phyloP scores from a whole-genome alignment of 805 yeast species.

The Candida krabiensis region DNA sequence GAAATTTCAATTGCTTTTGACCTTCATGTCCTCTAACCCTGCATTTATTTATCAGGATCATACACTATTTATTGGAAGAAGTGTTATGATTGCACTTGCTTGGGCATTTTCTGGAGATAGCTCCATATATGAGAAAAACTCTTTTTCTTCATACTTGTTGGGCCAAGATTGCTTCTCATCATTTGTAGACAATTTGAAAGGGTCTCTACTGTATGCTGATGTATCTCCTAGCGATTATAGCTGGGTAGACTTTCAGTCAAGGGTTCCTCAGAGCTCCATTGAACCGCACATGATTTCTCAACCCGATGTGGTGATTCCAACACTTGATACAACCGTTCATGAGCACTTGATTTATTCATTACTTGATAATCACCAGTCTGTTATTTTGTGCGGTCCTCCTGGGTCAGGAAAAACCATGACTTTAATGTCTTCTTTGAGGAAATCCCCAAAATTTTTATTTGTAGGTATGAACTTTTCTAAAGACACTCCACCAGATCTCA shows the following conservation, averaged over 20 bases:
- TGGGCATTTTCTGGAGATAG: constrained; percentile 74
- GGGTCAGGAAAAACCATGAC: constrained; percentile 98
- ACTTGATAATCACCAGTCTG: constrained; percentile 54
- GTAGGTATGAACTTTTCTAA: constrained; percentile 80
- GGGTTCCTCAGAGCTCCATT: constrained; percentile 44
- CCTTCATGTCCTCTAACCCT: constrained; percentile 20
- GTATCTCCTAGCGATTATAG: constrained; percentile 44
- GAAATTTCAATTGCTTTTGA: constrained; percentile 32
- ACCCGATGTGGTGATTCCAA: constrained; percentile 72
- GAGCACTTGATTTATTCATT: constrained; percentile 59
- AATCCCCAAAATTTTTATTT: constrained; percentile 56
- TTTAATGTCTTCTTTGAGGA: constrained; percentile 63
- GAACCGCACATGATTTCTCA: constrained; percentile 59
- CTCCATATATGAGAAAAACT: constrained; percentile 35
- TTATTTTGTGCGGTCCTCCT: constrained; percentile 91
- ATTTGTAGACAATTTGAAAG: constrained; percentile 6
- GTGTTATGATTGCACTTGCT: constrained; percentile 39
- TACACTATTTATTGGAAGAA: constrained; percentile 32
- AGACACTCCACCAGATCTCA: constrained; percentile 62
- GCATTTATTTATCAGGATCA: constrained; percentile 29
- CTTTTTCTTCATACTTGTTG: constrained; percentile 35
- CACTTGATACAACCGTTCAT: constrained; percentile 72
- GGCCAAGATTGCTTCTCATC: constrained; percentile 19
- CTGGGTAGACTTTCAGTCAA: constrained; percentile 43
- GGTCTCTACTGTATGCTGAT: constrained; percentile 40